Base-by-base conservation (phyloP, 1,284 basidiomycete species). In the Puccinia coronata region DNA sequence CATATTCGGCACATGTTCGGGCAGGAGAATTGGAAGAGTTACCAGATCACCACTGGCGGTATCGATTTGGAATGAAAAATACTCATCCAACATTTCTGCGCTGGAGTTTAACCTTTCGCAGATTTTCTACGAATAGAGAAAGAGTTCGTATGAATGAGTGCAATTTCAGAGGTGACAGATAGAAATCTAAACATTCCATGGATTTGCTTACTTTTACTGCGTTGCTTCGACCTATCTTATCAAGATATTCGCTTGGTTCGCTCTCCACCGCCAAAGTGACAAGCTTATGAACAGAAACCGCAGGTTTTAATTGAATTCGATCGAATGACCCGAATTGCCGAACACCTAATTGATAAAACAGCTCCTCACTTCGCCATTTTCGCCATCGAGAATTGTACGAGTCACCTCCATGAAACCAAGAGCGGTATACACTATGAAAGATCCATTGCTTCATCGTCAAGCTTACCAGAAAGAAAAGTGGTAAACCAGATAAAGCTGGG, bases 301-400 rank as follows among this genome's bases (percentile, higher is more conserved):
- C 88, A 0, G 97, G 96, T 57, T 96, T 91, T 3, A 99, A 88
- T 78, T 90, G 91, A 67, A 98, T 87, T 12, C 91, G 89, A 74
- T 90, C 89, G 82, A 93, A 90, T 82, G 92, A 90, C 0, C 96
- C 95, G 84, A 99, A 99, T 85, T 99, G 96, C 25, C 94, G 89
- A 65, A 99, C 87, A 1, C 91, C 93, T 0, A 99, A 90, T 85
- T 99, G 97, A 86, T 98, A 99, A 84, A 98, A 97, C 61, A 98
- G 89, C 84, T 98, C 95, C 84, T 97, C 94, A 0, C 94, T 96
- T 83, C 3, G 74, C 28, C 65, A 14, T 49, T 65, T 23, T 61
- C 31, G 31, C 59, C n/a, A n/a, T n/a, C n/a, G n/a, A n/a, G n/a
- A n/a, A 8, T 4, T 31, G 34, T 6, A 70, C 18, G 36, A 70